Evolutionary conservation across 164 flowering plant species (phyloP), one percentile per base, ranked within the genome.

Genomic region (Saururus chinensis): DNA sequence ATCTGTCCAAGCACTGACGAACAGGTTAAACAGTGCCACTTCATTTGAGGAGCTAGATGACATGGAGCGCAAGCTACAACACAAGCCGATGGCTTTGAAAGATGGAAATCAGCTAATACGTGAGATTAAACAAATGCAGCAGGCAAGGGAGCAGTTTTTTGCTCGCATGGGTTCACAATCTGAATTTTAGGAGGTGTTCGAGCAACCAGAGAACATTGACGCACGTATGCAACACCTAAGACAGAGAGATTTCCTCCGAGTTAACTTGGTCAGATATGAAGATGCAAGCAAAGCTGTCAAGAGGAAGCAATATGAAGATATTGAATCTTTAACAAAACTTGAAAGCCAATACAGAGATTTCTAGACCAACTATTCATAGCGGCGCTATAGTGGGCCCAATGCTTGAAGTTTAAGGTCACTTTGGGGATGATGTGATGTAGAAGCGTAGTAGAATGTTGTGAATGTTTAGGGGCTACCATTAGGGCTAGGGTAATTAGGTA

Each of bases 71-170:
- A 79, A 19, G 75, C 80, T 89, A 30, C 74, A 83, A 68, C 98
- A 92, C 66, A 95, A 85, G 72, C 87, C 96, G 40, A 70, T 85
- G 73, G 74, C 82, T 42, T 68, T 92, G 67, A 83, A 76, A 63
- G 95, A 89, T 68, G 96, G 89, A 73, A 91, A 81, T 67, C 84
- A 81, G 52, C 63, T 77, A 45, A n/a, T n/a, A n/a, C n/a, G n/a
- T n/a, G n/a, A n/a, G n/a, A n/a, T n/a, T n/a, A n/a, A n/a, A n/a
- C n/a, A 78, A 70, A 66, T 85, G 79, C 88, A 81, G 71, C 73
- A 71, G 53, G 64, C 42, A 24, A 83, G 88, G 9, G 89, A 82
- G 40, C 79, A 84, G 63, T 65, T 82, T 16, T 71, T 77, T 57
- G 75, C 87, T 35, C 75, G 71, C 60, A 69, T 76, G 71, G 81